Percentiles rank a stretch among this genome's conserved stretches.
Evolutionary conservation across 768 basidiomycete genomes (phyloP).

Genomic region (Hemileccinum impolitum): DNA sequence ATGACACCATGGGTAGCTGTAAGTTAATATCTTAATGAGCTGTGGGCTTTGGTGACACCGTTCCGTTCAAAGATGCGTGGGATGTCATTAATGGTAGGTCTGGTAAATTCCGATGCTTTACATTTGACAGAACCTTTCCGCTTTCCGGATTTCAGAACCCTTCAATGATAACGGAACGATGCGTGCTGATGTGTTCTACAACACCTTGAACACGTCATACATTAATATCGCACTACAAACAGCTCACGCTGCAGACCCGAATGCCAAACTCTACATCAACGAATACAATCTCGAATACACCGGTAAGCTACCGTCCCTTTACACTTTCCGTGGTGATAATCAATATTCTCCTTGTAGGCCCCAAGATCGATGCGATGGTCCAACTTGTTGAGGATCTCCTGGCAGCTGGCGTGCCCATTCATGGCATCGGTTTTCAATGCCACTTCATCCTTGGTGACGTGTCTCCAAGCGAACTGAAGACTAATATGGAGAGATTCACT

Average conservation of each 20-base stretch:
- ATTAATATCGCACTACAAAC: conserved; percentile 46
- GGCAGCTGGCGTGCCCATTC: conserved; percentile 47
- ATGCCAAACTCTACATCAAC: conserved; percentile 34
- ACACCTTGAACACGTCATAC: conserved; percentile 46
- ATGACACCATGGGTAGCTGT: conserved; percentile 4
- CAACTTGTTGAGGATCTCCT: conserved; percentile 49
- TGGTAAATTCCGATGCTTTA: not conserved
- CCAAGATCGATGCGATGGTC: conserved; percentile 46
- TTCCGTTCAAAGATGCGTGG: conserved; percentile 13
- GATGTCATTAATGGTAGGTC: conserved; percentile 20
- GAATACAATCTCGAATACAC: conserved; percentile 26
- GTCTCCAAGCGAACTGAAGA: conserved; percentile 41
- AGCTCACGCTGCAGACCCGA: conserved; percentile 30
- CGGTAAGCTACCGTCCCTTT: conserved; percentile 13
- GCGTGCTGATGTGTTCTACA: conserved; percentile 51
- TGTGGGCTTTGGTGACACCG: not conserved
- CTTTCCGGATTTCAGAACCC: conserved; percentile 8
- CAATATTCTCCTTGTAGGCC: not conserved
- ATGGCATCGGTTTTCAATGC: conserved; percentile 59
- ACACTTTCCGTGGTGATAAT: not conserved
- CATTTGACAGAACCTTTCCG: not conserved
- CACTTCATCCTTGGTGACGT: conserved; percentile 61
- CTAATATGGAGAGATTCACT: conserved; percentile 50
- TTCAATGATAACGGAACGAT: conserved; percentile 57
- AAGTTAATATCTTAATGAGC: not conserved